Conservation (phyloP, 116 monocot genomes). For the Dioscorea cayenensis region DNA sequence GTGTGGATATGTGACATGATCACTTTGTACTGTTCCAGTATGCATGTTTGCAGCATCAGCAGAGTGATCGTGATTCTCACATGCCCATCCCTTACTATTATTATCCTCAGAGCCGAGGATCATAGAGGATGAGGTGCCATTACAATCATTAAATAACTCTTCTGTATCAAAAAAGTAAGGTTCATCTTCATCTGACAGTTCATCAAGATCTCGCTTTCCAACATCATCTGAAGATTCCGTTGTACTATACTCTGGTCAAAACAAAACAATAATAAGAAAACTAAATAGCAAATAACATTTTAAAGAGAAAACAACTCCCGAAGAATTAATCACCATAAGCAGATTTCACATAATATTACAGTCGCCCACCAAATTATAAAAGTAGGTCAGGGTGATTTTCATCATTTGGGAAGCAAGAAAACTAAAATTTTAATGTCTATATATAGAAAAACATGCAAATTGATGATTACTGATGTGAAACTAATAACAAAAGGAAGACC, state of each 20-base stretch:
- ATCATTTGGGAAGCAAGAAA: no score
- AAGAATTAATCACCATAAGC: no score
- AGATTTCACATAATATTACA: no score
- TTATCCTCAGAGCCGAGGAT: not conserved
- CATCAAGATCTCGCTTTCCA: constrained; percentile 62
- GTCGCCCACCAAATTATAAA: no score
- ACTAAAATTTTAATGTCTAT: no score
- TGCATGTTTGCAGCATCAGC: constrained; percentile 12
- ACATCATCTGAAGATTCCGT: constrained; percentile 88
- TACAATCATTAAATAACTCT: constrained; percentile 43
- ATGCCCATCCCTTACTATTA: not conserved
- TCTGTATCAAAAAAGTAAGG: constrained; percentile 57
- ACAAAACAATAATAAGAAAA: not conserved
- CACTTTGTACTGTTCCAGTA: constrained; percentile 9
- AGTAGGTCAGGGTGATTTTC: no score
- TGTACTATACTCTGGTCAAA: constrained; percentile 64
- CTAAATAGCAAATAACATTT: not conserved
- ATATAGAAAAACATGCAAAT: no score
- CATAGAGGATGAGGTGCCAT: constrained; percentile 10
- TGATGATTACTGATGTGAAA: no score
- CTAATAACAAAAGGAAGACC: no score
- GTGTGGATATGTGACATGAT: constrained; percentile 12
- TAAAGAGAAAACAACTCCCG: not conserved
- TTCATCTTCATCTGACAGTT: constrained; percentile 60
- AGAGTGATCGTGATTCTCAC: constrained; percentile 10